Evolutionary conservation across 2,329 filamentous ascomycete species (phyloP).

Genomic region (Claviceps pusilla): DNA sequence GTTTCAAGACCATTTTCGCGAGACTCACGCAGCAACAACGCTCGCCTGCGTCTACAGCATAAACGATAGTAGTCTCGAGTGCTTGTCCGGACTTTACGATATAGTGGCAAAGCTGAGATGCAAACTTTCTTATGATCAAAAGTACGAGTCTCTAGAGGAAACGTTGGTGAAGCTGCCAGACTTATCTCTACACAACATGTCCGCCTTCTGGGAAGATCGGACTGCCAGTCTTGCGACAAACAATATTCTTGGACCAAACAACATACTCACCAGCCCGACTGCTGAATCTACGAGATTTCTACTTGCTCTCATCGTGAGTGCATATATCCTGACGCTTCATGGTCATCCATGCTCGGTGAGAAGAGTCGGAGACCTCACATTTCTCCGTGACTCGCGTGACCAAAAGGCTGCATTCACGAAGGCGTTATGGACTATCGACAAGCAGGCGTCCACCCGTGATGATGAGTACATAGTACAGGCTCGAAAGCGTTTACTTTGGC

Average conservation of each 20-base stretch:
- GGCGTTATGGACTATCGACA: constrained; percentile 39
- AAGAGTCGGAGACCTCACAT: constrained; percentile 45
- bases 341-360: constrained; percentile 37
- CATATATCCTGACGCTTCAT: constrained; percentile 37
- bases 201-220: constrained; percentile 11
- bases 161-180: constrained; percentile 29
- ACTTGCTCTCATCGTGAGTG: constrained; percentile 47
- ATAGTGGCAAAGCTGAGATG: constrained; percentile 40
- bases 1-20: constrained; percentile 43
- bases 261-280: constrained; percentile 49
- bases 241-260: constrained; percentile 41
- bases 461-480: constrained; percentile 48
- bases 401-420: constrained; percentile 45
- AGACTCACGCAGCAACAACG: constrained; percentile 50
- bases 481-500: constrained; percentile 54
- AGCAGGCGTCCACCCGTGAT: constrained; percentile 39
- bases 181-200: constrained; percentile 18
- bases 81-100: constrained; percentile 43
- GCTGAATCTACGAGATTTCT: constrained; percentile 41
- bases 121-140: constrained; percentile 45
- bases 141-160: constrained; percentile 35
- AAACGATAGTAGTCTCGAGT: constrained; percentile 42
- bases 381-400: constrained; percentile 48
- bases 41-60: constrained; percentile 54
- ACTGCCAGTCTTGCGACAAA: constrained; percentile 19